Base-by-base conservation (phyloP, 129 eudicot genomes). In the Mikania micrantha region DNA sequence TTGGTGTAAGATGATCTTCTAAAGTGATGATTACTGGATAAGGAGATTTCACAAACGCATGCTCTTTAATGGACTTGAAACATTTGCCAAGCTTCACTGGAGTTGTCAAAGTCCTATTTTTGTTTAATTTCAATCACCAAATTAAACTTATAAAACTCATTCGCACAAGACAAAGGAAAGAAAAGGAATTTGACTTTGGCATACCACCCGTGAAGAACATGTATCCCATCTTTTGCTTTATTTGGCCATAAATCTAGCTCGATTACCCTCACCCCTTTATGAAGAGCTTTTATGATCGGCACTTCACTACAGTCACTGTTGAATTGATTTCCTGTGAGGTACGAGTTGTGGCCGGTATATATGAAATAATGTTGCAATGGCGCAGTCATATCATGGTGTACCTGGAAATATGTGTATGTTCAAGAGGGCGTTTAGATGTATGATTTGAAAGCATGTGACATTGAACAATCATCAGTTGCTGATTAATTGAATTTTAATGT, bases 231-330 rank as follows among this genome's bases (percentile, higher is more conserved):
- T 75, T 85, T 94, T 4, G 82, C 60, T 28, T 90, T 86, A 80
- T 88, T 91, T 16, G 99, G 97, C 99, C 97, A 94, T 61, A 94
- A 32, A 87, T 94, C 99, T n/a, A 94, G 90, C 75, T 94, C 99
- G 13, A 94, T 94, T 41, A 85, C 99, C 77, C 93, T 83, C 56
- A 94, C 99, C 22, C 99, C 97, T 73, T 87, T 81, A 75, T 83
- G 84, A 57, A 94, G 85, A 61, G 99, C 93, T 67, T 75, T 90
- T 42, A 90, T 78, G 58, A 94, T 90, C 2, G 99, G 97, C 9
- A 82, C 75, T 57, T 87, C 95, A 59, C 99, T 94, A 80, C 94
- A 94, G 69, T 85, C 94, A 75, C 99, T 94, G 84, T 83, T 89
- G 21, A 94, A 70, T 62, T 94, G 99, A 69, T 94, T 94, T 65